Base-by-base conservation (phyloP, 164 flowering plant genomes). In the Kingdonia uniflora region DNA sequence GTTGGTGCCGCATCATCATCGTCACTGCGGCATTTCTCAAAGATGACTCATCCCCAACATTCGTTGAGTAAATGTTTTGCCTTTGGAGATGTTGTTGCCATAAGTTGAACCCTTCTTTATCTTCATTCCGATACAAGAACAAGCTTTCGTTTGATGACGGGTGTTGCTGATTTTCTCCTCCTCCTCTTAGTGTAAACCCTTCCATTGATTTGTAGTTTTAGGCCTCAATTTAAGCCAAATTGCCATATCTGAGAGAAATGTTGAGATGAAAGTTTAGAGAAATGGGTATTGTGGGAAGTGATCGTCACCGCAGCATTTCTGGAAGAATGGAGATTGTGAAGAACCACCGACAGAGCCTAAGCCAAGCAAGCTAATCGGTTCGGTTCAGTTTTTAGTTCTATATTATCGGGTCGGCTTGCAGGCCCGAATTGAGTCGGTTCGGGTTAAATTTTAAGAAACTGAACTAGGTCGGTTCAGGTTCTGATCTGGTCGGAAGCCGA, bases 231-330 rank as follows among this genome's bases (percentile, higher is more conserved):
- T 52, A 5, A 49, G 61, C 42, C 25, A 19, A 62, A 69, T 65
- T 65, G 72, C 80, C 80, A 76, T 74, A 78, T 46, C 75, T 72
- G n/a, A n/a, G n/a, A n/a, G n/a, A n/a, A n/a, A n/a, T n/a, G n/a
- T n/a, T n/a, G n/a, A n/a, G n/a, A n/a, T n/a, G n/a, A n/a, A n/a
- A n/a, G n/a, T n/a, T n/a, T n/a, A n/a, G n/a, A n/a, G n/a, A n/a
- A n/a, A n/a, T n/a, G n/a, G n/a, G 4, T 42, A 12, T 10, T 42
- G 0, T n/a, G 5, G 16, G 47, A 16, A 2, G 11, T n/a, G 22
- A 23, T n/a, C n/a, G n/a, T n/a, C n/a, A n/a, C n/a, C n/a, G n/a
- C n/a, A n/a, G n/a, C n/a, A n/a, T n/a, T n/a, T n/a, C n/a, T n/a
- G n/a, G n/a, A n/a, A n/a, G n/a, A n/a, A n/a, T n/a, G n/a, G n/a